Evolutionary conservation across 164 flowering plant species (phyloP).

Genomic region (Liquidambar formosana): DNA sequence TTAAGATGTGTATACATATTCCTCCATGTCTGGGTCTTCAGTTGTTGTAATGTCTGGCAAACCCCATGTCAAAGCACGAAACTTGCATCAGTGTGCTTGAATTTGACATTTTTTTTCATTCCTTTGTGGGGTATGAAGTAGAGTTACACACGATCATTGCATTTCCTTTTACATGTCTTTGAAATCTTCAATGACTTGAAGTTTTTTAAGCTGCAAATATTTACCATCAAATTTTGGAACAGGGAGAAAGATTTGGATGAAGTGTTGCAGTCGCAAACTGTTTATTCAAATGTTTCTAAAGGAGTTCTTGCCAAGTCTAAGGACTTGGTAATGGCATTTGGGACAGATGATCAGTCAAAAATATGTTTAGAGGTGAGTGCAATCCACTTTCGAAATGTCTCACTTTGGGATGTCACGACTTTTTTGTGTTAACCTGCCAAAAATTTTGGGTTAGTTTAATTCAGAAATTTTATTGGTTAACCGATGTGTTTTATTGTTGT

Average conservation of each 20-base stretch:
- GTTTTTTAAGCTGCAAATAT: neutral
- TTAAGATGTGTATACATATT: no score
- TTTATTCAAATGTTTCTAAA: conserved; percentile 94
- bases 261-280: conserved; percentile 93
- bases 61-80: no score
- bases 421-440: no score
- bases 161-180: conserved; percentile 2
- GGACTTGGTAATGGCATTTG: conserved; percentile 71
- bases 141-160: neutral
- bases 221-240: conserved; percentile 17
- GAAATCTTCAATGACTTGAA: neutral
- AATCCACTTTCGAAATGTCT: neutral
- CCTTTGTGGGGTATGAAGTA: neutral
- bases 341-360: conserved; percentile 72
- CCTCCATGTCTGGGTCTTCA: no score
- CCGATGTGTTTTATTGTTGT: neutral
- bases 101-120: neutral
- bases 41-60: no score
- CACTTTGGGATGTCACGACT: neutral
- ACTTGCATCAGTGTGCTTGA: no score
- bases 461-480: neutral
- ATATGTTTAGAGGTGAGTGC: conserved; percentile 80
- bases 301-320: conserved; percentile 89
- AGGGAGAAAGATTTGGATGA: conserved; percentile 98
- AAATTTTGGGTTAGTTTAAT: neutral